Base-by-base conservation (phyloP, 2,329 filamentous ascomycete genomes). In the Aspergillus proliferans region DNA sequence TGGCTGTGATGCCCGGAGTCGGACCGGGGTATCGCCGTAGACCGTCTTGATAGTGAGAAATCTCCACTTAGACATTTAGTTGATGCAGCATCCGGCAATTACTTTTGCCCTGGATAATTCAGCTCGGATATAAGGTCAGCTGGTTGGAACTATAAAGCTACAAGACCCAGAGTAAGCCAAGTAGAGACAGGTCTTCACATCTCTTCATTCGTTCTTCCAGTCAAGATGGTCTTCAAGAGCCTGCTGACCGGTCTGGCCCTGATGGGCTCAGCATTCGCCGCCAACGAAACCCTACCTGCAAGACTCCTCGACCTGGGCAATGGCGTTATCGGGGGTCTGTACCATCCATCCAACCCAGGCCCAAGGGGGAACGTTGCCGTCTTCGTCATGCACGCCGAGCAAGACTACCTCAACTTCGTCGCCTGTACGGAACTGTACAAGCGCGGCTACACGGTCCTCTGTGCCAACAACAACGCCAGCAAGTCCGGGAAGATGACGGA, bases 361-460 rank as follows among this genome's bases (percentile, higher is more conserved):
- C 39, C 42, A 12, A 47, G 41, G 19, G 46, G 52, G 4, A 36
- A 42, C 15, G 47, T 58, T 28, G 52, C 43, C 4, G 42, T 58
- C 15, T 52, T 50, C 43, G 49, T 58, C n/a, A 58, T 55, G 52
- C 52, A 54, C 22, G 44, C 52, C 6, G 52, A 58, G 34, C 38
- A 49, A 21, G 56, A 57, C 38, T 57, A 57, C n/a, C 24, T 43
- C 14, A 36, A 45, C 10, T 58, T 57, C 34, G 45, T 45, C n/a
- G 48, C 46, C 9, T 58, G 56, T 38, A 50, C 40, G 3, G 47
- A 56, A 24, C 47, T 58, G 7, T 48, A 45, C 2, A 36, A 46
- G 10, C 52, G 52, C 6, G 56, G 56, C 7, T 57, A 47, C 45
- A 58, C 50, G 4, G 48, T 46, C 3, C 47, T 58, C 18, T 58